Base-by-base conservation (phyloP, 164 flowering plant genomes). In the Vitis amurensis region DNA sequence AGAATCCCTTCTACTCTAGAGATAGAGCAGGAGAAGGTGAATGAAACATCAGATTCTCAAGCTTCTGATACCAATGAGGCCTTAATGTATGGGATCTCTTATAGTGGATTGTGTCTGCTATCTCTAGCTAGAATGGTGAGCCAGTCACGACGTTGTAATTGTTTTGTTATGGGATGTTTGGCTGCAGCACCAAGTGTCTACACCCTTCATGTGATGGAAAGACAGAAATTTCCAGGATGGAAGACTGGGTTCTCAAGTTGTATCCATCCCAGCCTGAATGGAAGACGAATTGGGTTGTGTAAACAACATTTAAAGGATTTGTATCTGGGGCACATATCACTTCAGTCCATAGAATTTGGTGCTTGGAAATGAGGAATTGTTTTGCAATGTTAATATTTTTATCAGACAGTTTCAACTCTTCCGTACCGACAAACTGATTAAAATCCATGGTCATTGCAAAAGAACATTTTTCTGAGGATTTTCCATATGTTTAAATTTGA, bases 151-250 rank as follows among this genome's bases (percentile, higher is more conserved):
- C 88, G 88, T 58, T 87, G 94, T 72, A 76, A 74, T 72, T 95
- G 99, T 79, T 88, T 83, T 72, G 89, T 90, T 17, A 47, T 83
- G 50, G 97, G 98, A 2, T 95, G 99, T 75, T 44, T 58, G 55
- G 85, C 79, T 55, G 64, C 81, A 0, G 97, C 94, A 63, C 87
- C 90, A 14, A 74, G 84, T 72, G 86, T 92, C 68, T 95, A 95
- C 71, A 80, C 82, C 17, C 81, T 95, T 70, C 88, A 88, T 77
- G 91, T 86, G 27, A 90, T 83, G 89, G 97, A 94, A 76, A 87
- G 86, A 69, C 92, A 88, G 74, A 89, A 80, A 63, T 92, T 87
- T 76, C 98, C 98, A 8, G 88, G 90, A 19, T 92, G 97, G 98
- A 88, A 76, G 73, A 94, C 97, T 8, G 98, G 98, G 60, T 92